Base-by-base conservation (phyloP, 1,139 yeast species). In the Spencermartinsiella ligniputridi region DNA sequence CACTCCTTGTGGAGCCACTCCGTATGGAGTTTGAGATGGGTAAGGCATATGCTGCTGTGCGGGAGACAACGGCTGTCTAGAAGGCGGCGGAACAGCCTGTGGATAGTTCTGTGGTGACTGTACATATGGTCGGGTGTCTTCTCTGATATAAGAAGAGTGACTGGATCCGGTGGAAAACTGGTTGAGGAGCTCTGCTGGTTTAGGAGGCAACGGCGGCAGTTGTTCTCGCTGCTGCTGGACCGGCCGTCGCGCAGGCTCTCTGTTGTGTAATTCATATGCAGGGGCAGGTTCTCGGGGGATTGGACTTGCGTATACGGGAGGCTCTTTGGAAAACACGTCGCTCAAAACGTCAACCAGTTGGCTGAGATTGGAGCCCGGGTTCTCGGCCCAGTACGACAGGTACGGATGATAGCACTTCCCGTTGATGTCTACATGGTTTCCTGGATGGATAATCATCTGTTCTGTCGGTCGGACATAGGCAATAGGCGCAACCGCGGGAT, bases 321-420 rank as follows among this genome's bases (percentile, higher is more conserved):
- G 76, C 44, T 77, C 75, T 30, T 57, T 61, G 13, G 68, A 56
- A 50, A 83, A 72, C 30, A 70, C 63, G 3, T 64, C 69, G 6
- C 66, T 53, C 42, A 81, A 54, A 1, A 71, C 56, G 13, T 60
- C 59, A 15, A 72, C 57, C 45, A 77, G 58, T 32, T 60, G 68
- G 9, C 68, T 41, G 35, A 82, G 55, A 45, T 68, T 71, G 49
- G 66, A 77, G 21, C 40, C 49, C 2, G 61, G 42, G 24, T 44
- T 42, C 12, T 49, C 53, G 25, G 54, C 46, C 96, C 96, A 87
- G 24, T 68, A 67, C 1, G 81, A 64, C 39, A 86, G 62, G 46
- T 73, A 75, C 0, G 95, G 94, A 54, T 84, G 83, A 59, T 82
- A 85, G 47, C 88, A 74, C 39, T 69, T 65, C 2, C 96, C 96